phyloP scores from a whole-genome alignment of 2,329 filamentous ascomycete genomes.

The Penicillium vulpinum region DNA sequence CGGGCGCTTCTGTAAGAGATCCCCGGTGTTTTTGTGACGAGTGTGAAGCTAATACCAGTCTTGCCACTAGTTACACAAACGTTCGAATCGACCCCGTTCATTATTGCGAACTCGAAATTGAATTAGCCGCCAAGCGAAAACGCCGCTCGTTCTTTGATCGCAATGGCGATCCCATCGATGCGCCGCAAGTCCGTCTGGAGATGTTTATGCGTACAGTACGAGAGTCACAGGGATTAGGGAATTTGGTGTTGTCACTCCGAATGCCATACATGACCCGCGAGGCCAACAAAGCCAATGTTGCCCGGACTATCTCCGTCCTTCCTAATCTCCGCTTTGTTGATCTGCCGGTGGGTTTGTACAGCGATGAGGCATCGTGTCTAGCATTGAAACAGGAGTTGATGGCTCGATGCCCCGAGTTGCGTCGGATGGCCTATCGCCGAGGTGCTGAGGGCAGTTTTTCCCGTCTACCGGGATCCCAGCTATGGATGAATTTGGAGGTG shows the following conservation, averaged over 20 bases:
- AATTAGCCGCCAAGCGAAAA: constrained; percentile 76
- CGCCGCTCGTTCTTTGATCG: constrained; percentile 70
- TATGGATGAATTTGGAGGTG: constrained; percentile 45
- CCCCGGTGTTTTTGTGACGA: constrained; percentile 6
- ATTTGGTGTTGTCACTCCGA: constrained; percentile 75
- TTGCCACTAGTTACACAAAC: constrained; percentile 68
- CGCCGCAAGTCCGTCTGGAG: constrained; percentile 71
- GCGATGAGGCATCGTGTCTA: constrained; percentile 72
- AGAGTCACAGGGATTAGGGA: constrained; percentile 69
- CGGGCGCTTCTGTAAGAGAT: constrained; percentile 62
- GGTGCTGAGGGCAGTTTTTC: constrained; percentile 79
- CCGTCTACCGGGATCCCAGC: constrained; percentile 59
- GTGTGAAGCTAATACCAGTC: constrained; percentile 4
- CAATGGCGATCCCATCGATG: constrained; percentile 78
- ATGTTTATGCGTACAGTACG: constrained; percentile 80
- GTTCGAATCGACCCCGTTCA: constrained; percentile 92
- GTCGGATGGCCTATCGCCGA: constrained; percentile 81
- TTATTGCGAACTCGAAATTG: constrained; percentile 84
- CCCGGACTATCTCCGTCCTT: constrained; percentile 79
- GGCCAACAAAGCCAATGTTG: constrained; percentile 78
- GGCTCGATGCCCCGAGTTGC: constrained; percentile 75
- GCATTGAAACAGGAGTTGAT: constrained; percentile 82
- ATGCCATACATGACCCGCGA: constrained; percentile 94
- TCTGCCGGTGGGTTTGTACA: constrained; percentile 82
- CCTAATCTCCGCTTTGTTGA: constrained; percentile 88